Evolutionary conservation across 192 early-diverging fungal genomes (phyloP), one percentile per base, ranked within the genome.

Genomic region (Rhizophlyctis rosea): DNA sequence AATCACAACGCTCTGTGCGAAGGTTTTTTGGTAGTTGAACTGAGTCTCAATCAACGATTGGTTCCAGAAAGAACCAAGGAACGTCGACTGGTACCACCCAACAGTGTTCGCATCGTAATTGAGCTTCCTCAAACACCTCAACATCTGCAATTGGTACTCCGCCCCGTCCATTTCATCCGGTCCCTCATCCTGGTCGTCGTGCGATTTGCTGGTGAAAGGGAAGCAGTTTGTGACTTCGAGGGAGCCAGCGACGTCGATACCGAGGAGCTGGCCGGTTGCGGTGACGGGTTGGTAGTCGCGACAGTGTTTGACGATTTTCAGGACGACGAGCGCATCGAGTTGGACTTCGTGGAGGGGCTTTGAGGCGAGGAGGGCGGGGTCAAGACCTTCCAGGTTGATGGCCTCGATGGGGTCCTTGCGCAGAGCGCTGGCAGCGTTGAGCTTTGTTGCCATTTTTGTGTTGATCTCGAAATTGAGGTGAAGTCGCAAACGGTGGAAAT

Each of bases 271-370:
- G 34, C 97, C 97, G 65, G 91, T 92, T 4, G 71, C 56, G 83
- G 76, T 54, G 77, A 79, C 56, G 88, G 92, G 75, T 82, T 81
- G 33, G 65, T 60, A 61, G 73, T 84, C 79, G 47, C 90, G 86
- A 77, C 90, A 88, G 78, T 98, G 96, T 82, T 99, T 99, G 70
- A 91, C 85, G 76, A 99, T 98, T 81, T 95, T 92, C 39, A 98
- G 79, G n/a, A 95, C 83, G 35, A 92, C 91, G 4, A 74, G 56
- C 18, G 81, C 68, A 50, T 82, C 81, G 24, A 82, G 73, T 52
- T 74, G 65, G 25, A 82, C 75, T 34, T 36, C 44, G 24, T 21
- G 32, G 25, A 76, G 30, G 1, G 66, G 72, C 30, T 65, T 65
- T 4, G 61, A 67, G 35, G 50, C 73, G 32, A 79, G 57, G 27